Conservation (phyloP, 768 basidiomycete species). For the Termitomyces sp. region DNA sequence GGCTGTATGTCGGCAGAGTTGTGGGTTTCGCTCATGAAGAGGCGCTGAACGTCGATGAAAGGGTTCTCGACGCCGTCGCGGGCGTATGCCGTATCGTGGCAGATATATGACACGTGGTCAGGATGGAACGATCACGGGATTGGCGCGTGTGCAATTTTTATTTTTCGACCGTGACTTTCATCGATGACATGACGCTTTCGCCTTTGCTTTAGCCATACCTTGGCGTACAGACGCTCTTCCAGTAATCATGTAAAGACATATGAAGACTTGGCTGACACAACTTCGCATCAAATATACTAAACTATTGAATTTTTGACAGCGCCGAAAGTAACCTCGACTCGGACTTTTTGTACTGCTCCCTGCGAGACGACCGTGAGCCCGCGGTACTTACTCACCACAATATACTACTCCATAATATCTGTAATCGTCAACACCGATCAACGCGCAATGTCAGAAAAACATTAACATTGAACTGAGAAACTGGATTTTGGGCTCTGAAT, state of each 20-base stretch:
- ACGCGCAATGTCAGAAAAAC: no score
- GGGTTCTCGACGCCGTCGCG: not conserved
- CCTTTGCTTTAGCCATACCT: no score
- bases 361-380: no score
- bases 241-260: not conserved
- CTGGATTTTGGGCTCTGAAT: not conserved
- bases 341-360: no score
- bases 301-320: not conserved
- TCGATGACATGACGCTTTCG: no score
- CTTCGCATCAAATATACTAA: not conserved
- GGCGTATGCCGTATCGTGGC: not conserved
- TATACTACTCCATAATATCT: not conserved
- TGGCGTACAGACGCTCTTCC: no score
- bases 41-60: not conserved
- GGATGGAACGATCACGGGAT: not conserved
- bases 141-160: not conserved
- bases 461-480: no score
- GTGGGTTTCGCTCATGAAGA: constrained; percentile 3
- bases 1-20: not conserved
- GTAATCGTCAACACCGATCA: not conserved
- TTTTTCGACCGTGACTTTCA: no score
- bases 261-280: not conserved
- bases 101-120: not conserved
- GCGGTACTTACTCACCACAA: no score
- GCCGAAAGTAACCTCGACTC: not conserved